phyloP scores from a whole-genome alignment of 1,139 yeast genomes.

The Geotrichum klebahnii region DNA sequence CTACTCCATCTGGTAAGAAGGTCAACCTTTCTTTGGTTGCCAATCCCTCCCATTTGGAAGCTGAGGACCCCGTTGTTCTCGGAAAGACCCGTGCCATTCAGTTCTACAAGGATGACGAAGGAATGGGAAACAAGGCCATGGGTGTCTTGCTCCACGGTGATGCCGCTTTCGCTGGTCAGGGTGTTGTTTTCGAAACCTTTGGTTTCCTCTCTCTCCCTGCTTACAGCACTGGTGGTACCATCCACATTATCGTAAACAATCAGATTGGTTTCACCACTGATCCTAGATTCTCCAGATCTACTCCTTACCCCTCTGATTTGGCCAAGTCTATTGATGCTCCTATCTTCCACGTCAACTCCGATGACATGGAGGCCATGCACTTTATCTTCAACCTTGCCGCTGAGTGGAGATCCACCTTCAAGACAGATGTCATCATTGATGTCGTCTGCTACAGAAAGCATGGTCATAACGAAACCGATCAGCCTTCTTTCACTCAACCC shows the following conservation, averaged over 20 bases:
- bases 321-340: conserved; percentile 97
- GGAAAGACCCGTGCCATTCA: conserved; percentile 97
- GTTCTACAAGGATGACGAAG: conserved; percentile 84
- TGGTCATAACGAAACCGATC: conserved; percentile 99
- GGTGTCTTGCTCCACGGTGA: conserved; percentile 95
- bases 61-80: conserved; percentile 97
- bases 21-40: conserved; percentile 95
- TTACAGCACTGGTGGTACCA: conserved; percentile 96
- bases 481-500: conserved; percentile 98
- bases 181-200: conserved; percentile 97
- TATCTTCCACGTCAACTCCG: conserved; percentile 97
- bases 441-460: conserved; percentile 97
- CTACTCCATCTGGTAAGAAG: conserved; percentile 96
- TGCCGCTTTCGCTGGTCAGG: conserved; percentile 98
- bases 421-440: conserved; percentile 92
- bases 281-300: conserved; percentile 95
- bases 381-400: conserved; percentile 95
- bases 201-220: conserved; percentile 91
- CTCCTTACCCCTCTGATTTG: conserved; percentile 95
- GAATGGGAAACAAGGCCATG: conserved; percentile 79
- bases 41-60: conserved; percentile 97
- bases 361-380: conserved; percentile 90
- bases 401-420: conserved; percentile 96
- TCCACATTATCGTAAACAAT: conserved; percentile 92
- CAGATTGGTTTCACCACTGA: conserved; percentile 99